Evolutionary conservation across 345 rosid species (phyloP), one percentile per base, ranked within the genome.

Genomic region (Punica granatum): DNA sequence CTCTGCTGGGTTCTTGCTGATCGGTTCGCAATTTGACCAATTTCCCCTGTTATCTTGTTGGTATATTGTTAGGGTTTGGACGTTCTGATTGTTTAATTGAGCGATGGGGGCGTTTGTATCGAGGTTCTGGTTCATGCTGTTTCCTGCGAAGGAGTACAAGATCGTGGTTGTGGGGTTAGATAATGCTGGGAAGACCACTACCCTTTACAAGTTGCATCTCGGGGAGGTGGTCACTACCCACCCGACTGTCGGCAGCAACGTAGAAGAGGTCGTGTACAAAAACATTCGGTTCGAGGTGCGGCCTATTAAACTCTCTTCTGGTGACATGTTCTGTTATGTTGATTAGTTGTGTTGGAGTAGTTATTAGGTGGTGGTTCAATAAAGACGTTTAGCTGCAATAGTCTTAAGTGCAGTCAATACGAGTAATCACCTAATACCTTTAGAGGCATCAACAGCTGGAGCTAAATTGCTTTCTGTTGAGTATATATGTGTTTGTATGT

Each of bases 221-320:
- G 99, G 98, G 6, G 99, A 94, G 77, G 99, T 94, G 15, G 98
- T 94, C 13, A 89, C 98, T 21, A 94, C 99, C 53, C 97, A 94
- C 76, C 96, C 99, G 51, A 89, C 99, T 0, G 96, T 94, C 19
- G 98, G 97, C 0, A 94, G 98, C 72, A 94, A 94, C 44, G 99
- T 94, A 15, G 99, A 94, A 66, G 99, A 91, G 84, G 92, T 94
- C 56, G 93, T 91, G 46, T 94, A 94, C 79, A 91, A 91, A 81
- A 94, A 94, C 59, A 94, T 94, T 31, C 88, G 96, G 44, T 94
- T 94, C 10, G 97, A 92, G 98, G 98, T 94, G 43, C 31, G 67
- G 34, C 26, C 25, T n/a, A 0, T 53, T 51, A n/a, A 35, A 34
- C 36, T 32, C 41, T 21, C 11, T 56, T 37, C 32, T 15, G 10